Conservation (phyloP, 192 early-diverging fungal species). For the Entomortierella beljakovae region DNA sequence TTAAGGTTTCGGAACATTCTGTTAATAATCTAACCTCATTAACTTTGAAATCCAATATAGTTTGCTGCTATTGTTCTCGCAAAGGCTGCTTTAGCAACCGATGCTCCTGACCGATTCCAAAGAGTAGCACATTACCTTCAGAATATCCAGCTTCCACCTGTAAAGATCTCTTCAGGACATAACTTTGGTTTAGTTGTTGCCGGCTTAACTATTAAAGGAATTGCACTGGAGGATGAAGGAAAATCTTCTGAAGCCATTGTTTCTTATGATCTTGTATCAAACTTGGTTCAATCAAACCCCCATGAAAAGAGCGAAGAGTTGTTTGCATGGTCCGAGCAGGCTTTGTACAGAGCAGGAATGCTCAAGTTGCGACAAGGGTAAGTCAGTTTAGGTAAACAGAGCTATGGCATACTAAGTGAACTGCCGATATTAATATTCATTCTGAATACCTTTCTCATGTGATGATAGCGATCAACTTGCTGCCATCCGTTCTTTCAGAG, state of each 20-base stretch:
- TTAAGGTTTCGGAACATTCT: no score
- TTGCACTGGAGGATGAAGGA: conserved; percentile 60
- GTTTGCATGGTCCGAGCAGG: conserved; percentile 74
- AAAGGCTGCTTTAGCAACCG: conserved; percentile 66
- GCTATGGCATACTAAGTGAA: no score
- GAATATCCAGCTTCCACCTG: conserved; percentile 51
- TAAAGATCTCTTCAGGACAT: conserved; percentile 61
- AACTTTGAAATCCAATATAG: background rate
- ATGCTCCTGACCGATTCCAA: conserved; percentile 41
- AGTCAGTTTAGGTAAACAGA: no score
- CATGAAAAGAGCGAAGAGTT: conserved; percentile 63
- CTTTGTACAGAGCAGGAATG: conserved; percentile 73
- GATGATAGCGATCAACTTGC: conserved; percentile 30
- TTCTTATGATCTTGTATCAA: conserved; percentile 64
- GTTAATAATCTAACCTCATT: no score
- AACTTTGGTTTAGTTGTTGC: conserved; percentile 67
- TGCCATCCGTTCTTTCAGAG: conserved; percentile 33
- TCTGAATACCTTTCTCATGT: background rate
- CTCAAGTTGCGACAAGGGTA: conserved; percentile 59
- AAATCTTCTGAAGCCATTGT: conserved; percentile 58
- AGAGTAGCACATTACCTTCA: conserved; percentile 34
- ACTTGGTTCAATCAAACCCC: conserved; percentile 52
- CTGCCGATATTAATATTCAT: background rate
- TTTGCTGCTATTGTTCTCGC: conserved; percentile 67
- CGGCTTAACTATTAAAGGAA: conserved; percentile 71